Conservation (phyloP, 345 rosid genomes). For the Iberis pinnata region DNA sequence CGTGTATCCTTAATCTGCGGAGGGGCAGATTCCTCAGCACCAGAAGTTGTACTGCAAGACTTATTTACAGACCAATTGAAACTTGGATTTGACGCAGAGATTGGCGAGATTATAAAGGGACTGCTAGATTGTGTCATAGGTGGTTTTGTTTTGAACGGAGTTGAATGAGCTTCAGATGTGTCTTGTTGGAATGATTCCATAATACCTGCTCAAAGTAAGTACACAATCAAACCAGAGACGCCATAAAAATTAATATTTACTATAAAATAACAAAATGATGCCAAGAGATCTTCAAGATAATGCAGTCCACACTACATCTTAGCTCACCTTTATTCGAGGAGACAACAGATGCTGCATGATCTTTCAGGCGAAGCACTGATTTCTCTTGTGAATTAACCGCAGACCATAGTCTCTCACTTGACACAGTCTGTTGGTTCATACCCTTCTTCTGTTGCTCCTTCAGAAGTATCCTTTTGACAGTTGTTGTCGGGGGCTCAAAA, state of each 20-base stretch:
- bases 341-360: slow-evolving; percentile 39
- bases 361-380: slow-evolving; percentile 34
- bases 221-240: slow-evolving; percentile 13
- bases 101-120: slow-evolving; percentile 29
- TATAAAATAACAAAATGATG: slow-evolving; percentile 9
- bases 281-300: slow-evolving; percentile 7
- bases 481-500: slow-evolving; percentile 89
- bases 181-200: slow-evolving; percentile 32
- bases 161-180: slow-evolving; percentile 36
- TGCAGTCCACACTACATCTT: slow-evolving; percentile 16
- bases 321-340: slow-evolving; percentile 48
- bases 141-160: slow-evolving; percentile 33
- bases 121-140: slow-evolving; percentile 30
- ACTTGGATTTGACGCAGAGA: slow-evolving; percentile 32
- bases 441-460: slow-evolving; percentile 45
- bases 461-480: slow-evolving; percentile 75
- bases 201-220: slow-evolving; percentile 35
- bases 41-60: slow-evolving; percentile 26
- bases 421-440: slow-evolving; percentile 33
- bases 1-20: slow-evolving; percentile 31
- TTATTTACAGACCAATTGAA: slow-evolving; percentile 29
- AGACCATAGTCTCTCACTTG: slow-evolving; percentile 35
- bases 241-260: neutral
- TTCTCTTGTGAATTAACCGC: slow-evolving; percentile 28
- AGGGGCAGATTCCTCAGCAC: slow-evolving; percentile 31